phyloP scores from a whole-genome alignment of 176 grass and related monocot species.

The Calamus simplicifolius region DNA sequence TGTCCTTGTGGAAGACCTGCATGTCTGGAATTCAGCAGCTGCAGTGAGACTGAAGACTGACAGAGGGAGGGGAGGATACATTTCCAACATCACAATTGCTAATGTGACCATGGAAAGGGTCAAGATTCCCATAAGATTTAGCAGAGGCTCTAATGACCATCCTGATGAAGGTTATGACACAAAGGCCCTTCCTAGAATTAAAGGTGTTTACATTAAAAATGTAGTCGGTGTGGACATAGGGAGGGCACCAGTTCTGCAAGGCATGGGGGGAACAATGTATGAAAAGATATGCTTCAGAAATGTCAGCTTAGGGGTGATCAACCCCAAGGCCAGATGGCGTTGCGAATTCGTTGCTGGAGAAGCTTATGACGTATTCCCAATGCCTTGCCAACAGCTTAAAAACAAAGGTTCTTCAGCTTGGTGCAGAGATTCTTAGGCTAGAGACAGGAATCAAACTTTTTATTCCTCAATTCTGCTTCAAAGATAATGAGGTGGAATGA shows the following conservation, averaged over 20 bases:
- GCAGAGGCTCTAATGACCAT: conserved; percentile 56
- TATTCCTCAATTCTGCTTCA: too few species aligned
- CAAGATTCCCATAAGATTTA: conserved; percentile 78
- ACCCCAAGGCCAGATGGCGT: conserved; percentile 34
- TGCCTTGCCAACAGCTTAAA: conserved; percentile 50
- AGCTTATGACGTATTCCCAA: conserved; percentile 53
- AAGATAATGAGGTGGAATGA: too few species aligned
- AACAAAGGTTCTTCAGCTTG: conserved; percentile 42
- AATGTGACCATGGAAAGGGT: conserved; percentile 65
- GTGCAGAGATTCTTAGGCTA: conserved; percentile 23
- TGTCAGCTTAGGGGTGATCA: conserved; percentile 41
- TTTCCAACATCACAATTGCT: conserved; percentile 59
- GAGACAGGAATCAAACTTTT: neutral
- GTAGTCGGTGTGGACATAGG: conserved; percentile 34
- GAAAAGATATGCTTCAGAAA: conserved; percentile 68
- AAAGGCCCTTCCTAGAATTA: conserved; percentile 30
- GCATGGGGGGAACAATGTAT: conserved; percentile 46
- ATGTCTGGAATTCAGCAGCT: conserved; percentile 62
- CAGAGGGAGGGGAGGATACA: conserved; percentile 62
- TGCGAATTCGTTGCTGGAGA: conserved; percentile 71
- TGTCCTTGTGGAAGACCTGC: conserved; percentile 44
- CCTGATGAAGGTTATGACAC: conserved; percentile 38
- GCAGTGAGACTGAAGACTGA: conserved; percentile 67
- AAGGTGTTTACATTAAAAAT: conserved; percentile 5
- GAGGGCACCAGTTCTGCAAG: conserved; percentile 48